Conservation (phyloP, 2,329 filamentous ascomycete genomes). For the Cryphonectria japonica region DNA sequence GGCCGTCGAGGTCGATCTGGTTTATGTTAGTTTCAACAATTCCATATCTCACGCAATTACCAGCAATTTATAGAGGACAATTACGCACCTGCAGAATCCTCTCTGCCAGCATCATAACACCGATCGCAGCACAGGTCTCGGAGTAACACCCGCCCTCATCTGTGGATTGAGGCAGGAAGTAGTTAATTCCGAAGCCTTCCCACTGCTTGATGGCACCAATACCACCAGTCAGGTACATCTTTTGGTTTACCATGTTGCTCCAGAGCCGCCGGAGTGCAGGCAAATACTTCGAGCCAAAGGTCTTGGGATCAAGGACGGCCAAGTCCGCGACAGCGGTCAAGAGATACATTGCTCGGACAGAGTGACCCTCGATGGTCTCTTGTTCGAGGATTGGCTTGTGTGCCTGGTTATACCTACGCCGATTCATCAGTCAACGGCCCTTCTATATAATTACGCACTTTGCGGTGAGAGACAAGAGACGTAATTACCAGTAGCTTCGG, state of each 20-base stretch:
- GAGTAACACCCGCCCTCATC: slow-evolving; percentile 66
- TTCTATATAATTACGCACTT: neutral
- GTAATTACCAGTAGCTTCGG: slow-evolving; percentile 43
- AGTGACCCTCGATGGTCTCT: slow-evolving; percentile 59
- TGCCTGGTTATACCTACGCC: slow-evolving; percentile 51
- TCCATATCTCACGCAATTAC: neutral
- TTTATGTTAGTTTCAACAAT: neutral
- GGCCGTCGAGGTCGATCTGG: slow-evolving; percentile 49
- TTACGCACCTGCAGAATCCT: slow-evolving; percentile 51
- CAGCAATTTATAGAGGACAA: neutral
- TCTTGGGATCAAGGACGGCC: slow-evolving; percentile 41
- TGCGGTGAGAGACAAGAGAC: neutral
- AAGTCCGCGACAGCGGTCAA: slow-evolving; percentile 61
- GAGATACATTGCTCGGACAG: slow-evolving; percentile 63
- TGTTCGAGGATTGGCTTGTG: slow-evolving; percentile 59
- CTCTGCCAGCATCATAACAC: slow-evolving; percentile 63
- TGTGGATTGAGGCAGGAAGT: slow-evolving; percentile 60
- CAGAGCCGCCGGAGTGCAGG: slow-evolving; percentile 53
- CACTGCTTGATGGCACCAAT: slow-evolving; percentile 61
- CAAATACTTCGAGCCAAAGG: slow-evolving; percentile 28
- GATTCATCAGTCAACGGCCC: neutral
- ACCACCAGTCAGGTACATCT: slow-evolving; percentile 66
- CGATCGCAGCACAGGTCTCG: slow-evolving; percentile 64
- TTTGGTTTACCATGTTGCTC: slow-evolving; percentile 63
- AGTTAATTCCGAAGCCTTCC: slow-evolving; percentile 63